Percentiles rank a stretch among this genome's conserved stretches.
Evolutionary conservation across 2,329 filamentous ascomycete genomes (phyloP).

Genomic region (Elsinoe batatas): DNA sequence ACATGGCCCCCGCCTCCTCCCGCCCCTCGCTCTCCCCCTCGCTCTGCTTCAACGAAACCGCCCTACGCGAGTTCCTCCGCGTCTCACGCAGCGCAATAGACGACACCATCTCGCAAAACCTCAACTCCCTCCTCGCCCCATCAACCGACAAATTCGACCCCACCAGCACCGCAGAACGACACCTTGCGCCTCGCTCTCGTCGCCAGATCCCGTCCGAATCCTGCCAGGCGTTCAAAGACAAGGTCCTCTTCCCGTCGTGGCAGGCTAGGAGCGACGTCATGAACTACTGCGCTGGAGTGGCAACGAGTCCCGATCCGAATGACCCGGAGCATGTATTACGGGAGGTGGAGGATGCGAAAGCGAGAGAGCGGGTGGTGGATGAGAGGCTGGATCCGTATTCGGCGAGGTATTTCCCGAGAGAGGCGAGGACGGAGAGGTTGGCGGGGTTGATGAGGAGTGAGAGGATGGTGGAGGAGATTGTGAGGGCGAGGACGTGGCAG

Average conservation of each 20-base stretch:
- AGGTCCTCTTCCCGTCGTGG: slow-evolving; percentile 82
- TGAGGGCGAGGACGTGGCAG: slow-evolving; percentile 73
- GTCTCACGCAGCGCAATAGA: slow-evolving; percentile 77
- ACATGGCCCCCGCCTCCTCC: slow-evolving; percentile 14
- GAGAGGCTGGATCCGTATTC: slow-evolving; percentile 91
- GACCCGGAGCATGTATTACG: slow-evolving; percentile 67
- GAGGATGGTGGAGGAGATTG: slow-evolving; percentile 64
- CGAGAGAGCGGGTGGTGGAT: slow-evolving; percentile 66
- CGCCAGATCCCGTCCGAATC: slow-evolving; percentile 50
- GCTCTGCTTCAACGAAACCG: slow-evolving; percentile 44
- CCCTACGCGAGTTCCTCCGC: slow-evolving; percentile 67
- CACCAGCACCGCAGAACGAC: slow-evolving; percentile 58
- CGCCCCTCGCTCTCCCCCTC: slow-evolving; percentile 36
- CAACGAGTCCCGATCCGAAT: slow-evolving; percentile 74
- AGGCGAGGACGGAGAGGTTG: slow-evolving; percentile 70
- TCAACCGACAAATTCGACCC: slow-evolving; percentile 66
- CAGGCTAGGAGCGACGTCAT: slow-evolving; percentile 71
- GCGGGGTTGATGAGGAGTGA: slow-evolving; percentile 66
- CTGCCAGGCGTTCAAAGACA: slow-evolving; percentile 64
- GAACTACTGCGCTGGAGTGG: slow-evolving; percentile 80
- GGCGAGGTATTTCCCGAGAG: slow-evolving; percentile 65
- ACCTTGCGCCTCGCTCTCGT: slow-evolving; percentile 39
- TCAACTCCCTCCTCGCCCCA: slow-evolving; percentile 80
- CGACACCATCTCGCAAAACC: slow-evolving; percentile 84
- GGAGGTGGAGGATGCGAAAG: slow-evolving; percentile 58